Conservation (phyloP, 495 filamentous ascomycete species). For the Sabuloglossum arenarium region DNA sequence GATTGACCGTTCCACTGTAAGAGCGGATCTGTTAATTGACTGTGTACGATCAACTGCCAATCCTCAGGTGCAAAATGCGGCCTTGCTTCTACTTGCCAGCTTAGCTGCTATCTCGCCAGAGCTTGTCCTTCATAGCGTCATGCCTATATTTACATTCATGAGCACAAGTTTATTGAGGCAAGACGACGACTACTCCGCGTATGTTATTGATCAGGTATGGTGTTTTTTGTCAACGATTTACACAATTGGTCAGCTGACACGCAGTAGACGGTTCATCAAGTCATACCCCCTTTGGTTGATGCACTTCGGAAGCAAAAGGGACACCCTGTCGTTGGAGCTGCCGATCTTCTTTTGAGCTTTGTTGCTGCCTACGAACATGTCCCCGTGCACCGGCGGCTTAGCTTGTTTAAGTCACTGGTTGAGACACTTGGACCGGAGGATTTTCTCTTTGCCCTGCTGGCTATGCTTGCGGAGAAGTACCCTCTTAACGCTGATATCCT, state of each 20-base stretch:
- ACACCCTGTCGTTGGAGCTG: conserved; percentile 54
- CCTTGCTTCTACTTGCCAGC: conserved; percentile 68
- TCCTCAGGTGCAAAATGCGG: conserved; percentile 78
- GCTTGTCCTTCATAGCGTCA: conserved; percentile 79
- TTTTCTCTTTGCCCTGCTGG: conserved; percentile 51
- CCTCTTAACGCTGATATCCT: conserved; percentile 26
- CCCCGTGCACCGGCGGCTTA: conserved; percentile 58
- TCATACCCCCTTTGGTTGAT: conserved; percentile 76
- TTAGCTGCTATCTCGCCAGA: conserved; percentile 72
- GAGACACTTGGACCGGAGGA: conserved; percentile 66
- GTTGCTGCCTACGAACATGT: conserved; percentile 89
- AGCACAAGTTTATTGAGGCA: conserved; percentile 68
- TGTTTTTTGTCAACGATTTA: neutral
- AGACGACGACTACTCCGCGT: conserved; percentile 85
- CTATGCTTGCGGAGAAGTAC: conserved; percentile 53
- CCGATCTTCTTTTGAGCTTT: conserved; percentile 78
- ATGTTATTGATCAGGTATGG: conserved; percentile 52
- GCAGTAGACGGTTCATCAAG: conserved; percentile 55
- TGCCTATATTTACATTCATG: conserved; percentile 99
- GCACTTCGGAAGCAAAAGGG: conserved; percentile 61
- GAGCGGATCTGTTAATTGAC: conserved; percentile 73
- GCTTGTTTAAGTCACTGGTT: conserved; percentile 60
- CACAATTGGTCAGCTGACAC: neutral
- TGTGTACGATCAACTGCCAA: conserved; percentile 75
- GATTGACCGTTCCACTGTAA: conserved; percentile 54